phyloP scores from a whole-genome alignment of 176 grass and related monocot genomes.

The Typha latifolia region DNA sequence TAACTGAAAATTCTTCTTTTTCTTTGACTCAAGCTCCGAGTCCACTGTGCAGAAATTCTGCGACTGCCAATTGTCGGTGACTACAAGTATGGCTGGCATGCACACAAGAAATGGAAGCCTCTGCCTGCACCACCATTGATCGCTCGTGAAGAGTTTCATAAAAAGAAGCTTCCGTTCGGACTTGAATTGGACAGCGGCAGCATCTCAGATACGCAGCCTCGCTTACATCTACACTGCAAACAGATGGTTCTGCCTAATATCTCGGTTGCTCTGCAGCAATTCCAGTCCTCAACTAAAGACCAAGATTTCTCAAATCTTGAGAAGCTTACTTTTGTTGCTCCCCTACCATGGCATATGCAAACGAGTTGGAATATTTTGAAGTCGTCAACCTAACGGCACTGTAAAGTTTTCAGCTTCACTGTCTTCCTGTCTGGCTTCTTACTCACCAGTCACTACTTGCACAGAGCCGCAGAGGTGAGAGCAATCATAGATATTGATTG shows the following conservation, averaged over 20 bases:
- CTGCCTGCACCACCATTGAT: constrained; percentile 28
- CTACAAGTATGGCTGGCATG: constrained; percentile 59
- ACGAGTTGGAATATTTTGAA: constrained; percentile 73
- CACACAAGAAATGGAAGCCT: constrained; percentile 51
- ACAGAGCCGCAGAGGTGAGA: no score
- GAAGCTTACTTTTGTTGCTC: constrained; percentile 64
- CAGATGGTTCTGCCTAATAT: constrained; percentile 81
- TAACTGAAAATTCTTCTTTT: not conserved
- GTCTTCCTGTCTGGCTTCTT: not conserved
- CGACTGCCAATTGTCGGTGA: constrained; percentile 77
- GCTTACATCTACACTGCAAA: constrained; percentile 88
- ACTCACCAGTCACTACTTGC: not conserved
- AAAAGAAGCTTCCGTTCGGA: constrained; percentile 63
- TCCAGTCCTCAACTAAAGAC: constrained; percentile 29
- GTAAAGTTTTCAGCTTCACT: not conserved
- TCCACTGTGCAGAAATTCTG: constrained; percentile 76
- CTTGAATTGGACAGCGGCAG: constrained; percentile 53
- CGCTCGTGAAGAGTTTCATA: constrained; percentile 21
- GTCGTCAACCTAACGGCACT: constrained; percentile 6
- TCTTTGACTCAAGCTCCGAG: constrained; percentile 45
- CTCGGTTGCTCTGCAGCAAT: constrained; percentile 41
- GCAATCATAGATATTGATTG: no score
- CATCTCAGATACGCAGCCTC: constrained; percentile 39
- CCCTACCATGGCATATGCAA: constrained; percentile 72
- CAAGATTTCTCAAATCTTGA: constrained; percentile 37